Base-by-base conservation (phyloP, 768 basidiomycete genomes). In the Flagelloscypha sp. region DNA sequence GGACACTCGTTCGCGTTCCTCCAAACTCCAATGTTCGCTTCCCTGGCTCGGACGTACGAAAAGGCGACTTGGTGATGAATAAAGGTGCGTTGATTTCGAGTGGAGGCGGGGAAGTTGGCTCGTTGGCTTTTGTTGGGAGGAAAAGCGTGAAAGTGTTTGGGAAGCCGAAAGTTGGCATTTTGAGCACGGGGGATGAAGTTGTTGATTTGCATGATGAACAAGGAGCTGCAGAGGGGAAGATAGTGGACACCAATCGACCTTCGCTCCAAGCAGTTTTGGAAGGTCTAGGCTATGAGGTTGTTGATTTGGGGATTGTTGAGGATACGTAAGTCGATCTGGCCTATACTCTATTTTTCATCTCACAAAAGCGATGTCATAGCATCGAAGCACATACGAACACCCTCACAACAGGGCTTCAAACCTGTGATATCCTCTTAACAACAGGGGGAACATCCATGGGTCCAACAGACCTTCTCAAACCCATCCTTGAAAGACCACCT, bases 371-470 rank as follows among this genome's bases (percentile, higher is more conserved):
- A 9, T 30, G 27, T 27, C 11, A 13, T 48, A 84, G 80, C 24
- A 58, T 82, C 36, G 52, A 64, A 4, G 63, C 70, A 2, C 84
- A 86, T 47, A 65, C 78, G 15, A 52, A 54, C 7, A 72, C 73
- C 3, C 67, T 94, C 31, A 48, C 55, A 40, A 56, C 54, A 20
- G 87, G 79, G 0, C 61, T 84, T 6, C 61, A 68, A 24, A 48
- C 53, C 13, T 82, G 85, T 0, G 89, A 93, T 49, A 55, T 94
- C 6, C 52, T 94, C 10, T 58, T 93, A 8, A 84, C 85, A 1
- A 94, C 89, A 2, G 89, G 89, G 8, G 89, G 89, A 4, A 90
- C 89, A 4, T 88, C 85, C 2, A 93, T 93, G 89, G 89, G 89
- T 0, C 72, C 88, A 2, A 78, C 76, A 1, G 89, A 93, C 54